Base-by-base conservation (phyloP, 148 eudicot species). In the Polygonum aviculare region DNA sequence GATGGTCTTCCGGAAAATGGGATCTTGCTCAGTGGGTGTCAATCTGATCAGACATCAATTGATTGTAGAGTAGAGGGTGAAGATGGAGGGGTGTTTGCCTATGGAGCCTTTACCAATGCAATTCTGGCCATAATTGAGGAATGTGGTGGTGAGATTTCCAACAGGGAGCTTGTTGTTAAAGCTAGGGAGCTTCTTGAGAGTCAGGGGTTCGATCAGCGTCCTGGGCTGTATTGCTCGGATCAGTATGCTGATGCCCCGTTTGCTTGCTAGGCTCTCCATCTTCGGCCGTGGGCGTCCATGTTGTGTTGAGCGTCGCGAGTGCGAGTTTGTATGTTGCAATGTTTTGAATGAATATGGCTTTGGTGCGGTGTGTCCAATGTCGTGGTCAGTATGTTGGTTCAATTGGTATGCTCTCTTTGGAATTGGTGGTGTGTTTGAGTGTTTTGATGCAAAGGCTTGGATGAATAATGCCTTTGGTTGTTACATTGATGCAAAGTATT, bases 171-270 rank as follows among this genome's bases (percentile, higher is more conserved):
- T 74, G 97, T 92, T 9, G 15, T 39, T 18, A 86, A 47, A 82
- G 95, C 95, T 0, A 86, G 95, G 87, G 75, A 85, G 73, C 10
- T 87, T 55, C 84, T 93, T 50, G 83, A 90, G 78, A 80, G 60
- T 40, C 95, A 89, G 79, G 97, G 93, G 12, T 93, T 81, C 78
- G 84, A 87, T n/a, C 97, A 90, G 78, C 86, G 88, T 15, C 97
- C 95, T 1, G 93, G 97, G 18, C 89, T 90, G 12, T 93, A 93
- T 63, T 92, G 94, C 88, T 73, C 84, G 59, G 92, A 88, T 39
- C 52, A 87, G 62, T 86, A 85, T 22, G 85, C 80, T 55, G 86
- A 90, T 40, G 78, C 88, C 67, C 79, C 90, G 67, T 90, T 92
- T 52, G 76, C 89, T 21, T 89, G 96, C 82, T 88, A 77, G 84